Conservation (phyloP, 495 filamentous ascomycete species). For the Margaritispora aquatica region DNA sequence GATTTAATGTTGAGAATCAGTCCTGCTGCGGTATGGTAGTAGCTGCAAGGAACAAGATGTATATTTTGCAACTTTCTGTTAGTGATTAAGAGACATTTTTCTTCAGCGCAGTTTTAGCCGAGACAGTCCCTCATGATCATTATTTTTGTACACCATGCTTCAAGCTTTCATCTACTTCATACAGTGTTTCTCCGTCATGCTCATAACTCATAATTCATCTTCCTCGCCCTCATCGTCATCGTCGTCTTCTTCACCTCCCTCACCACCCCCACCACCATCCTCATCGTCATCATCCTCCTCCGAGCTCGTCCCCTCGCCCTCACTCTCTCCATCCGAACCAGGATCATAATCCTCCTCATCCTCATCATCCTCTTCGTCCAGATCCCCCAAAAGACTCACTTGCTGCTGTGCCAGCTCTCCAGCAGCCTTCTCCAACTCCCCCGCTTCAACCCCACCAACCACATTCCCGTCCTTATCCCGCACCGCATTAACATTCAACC, state of each 20-base stretch:
- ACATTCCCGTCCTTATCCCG: constrained; percentile 44
- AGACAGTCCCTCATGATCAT: too few relatives aligned
- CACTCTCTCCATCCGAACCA: constrained; percentile 67
- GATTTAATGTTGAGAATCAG: too few relatives aligned
- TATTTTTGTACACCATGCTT: too few relatives aligned
- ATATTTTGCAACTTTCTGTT: too few relatives aligned
- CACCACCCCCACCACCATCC: constrained; percentile 40
- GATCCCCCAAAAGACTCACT: too few relatives aligned
- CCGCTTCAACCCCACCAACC: constrained; percentile 36
- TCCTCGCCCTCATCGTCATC: constrained; percentile 15
- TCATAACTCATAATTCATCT: not conserved
- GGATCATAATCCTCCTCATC: constrained; percentile 88
- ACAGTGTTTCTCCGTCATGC: not conserved
- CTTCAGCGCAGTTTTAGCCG: too few relatives aligned
- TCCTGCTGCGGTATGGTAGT: too few relatives aligned
- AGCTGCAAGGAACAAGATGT: too few relatives aligned
- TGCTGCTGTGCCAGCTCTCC: constrained; percentile 31
- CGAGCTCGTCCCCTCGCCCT: constrained; percentile 54
- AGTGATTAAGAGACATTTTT: too few relatives aligned
- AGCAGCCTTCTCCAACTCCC: constrained; percentile 60
- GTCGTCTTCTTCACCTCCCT: constrained; percentile 37
- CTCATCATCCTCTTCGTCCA: constrained; percentile 77
- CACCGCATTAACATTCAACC: constrained; percentile 57
- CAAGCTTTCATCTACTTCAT: not conserved
- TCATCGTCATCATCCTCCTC: constrained; percentile 48